Evolutionary conservation across 352 stramenopile genomes (phyloP).

Genomic region (Globisporangium cystogenes): DNA sequence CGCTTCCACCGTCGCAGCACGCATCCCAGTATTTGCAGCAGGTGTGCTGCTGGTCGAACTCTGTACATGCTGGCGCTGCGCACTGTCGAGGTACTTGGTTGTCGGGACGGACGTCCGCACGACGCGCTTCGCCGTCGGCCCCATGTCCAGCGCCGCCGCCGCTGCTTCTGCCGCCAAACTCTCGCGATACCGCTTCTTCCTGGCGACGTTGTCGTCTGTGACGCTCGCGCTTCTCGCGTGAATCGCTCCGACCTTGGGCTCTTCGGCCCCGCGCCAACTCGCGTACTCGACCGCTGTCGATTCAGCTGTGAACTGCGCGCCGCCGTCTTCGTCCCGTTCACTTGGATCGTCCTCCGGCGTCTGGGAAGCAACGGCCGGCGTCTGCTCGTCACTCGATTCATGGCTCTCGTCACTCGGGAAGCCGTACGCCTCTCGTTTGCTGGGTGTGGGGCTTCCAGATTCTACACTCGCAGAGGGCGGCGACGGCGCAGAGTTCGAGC

Average conservation of each 20-base stretch:
- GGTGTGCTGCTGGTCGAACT: slow-evolving; percentile 12
- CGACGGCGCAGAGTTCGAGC: too few relatives aligned
- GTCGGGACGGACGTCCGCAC: slow-evolving; percentile 31
- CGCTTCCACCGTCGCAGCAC: not conserved
- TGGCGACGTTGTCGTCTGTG: slow-evolving; percentile 12
- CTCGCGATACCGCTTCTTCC: slow-evolving; percentile 13
- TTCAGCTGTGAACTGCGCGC: not conserved
- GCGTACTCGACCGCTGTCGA: not conserved
- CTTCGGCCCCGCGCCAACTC: not conserved
- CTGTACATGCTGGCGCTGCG: slow-evolving; percentile 23
- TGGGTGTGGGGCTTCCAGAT: not conserved
- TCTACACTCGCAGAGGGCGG: too few relatives aligned
- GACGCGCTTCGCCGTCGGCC: slow-evolving; percentile 19
- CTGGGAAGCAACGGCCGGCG: not conserved
- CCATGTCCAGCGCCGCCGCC: slow-evolving; percentile 2
- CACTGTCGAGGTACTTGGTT: slow-evolving; percentile 36
- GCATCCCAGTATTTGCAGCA: slow-evolving; percentile 1
- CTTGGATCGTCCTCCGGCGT: not conserved
- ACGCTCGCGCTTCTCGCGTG: slow-evolving; percentile 3
- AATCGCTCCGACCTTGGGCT: not conserved
- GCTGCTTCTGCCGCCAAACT: slow-evolving; percentile 4
- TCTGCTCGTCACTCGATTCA: not conserved
- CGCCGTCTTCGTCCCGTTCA: not conserved
- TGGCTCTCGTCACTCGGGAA: not conserved
- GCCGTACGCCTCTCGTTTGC: not conserved